Base-by-base conservation (phyloP, 331 rosid genomes). In the Malus hybrid region DNA sequence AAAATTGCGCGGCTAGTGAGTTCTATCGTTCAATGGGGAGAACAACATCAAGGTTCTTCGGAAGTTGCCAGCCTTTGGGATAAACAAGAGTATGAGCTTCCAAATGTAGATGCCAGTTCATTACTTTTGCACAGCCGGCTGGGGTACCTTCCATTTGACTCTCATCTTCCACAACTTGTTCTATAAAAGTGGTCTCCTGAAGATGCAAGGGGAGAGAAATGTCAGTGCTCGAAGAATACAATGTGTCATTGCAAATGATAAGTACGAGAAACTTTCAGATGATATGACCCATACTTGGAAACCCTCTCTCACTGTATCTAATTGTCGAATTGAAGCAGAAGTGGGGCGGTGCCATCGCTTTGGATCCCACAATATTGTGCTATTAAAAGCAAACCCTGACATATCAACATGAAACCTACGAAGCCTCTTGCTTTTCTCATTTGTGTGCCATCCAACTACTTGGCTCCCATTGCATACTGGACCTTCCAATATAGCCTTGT, bases 101-200 rank as follows among this genome's bases (percentile, higher is more conserved):
- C 89, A 95, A 86, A 85, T 92, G 99, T 57, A 95, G 93, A 84
- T 95, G 99, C 99, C 99, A 95, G 81, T 86, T 95, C 96, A 95
- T 78, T 78, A 92, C 81, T 79, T 66, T 88, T 63, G 82, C 84
- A 84, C 99, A 95, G 62, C 89, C 90, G 62, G 71, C 66, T 19
- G 93, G 89, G 6, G 65, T 83, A 77, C 93, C 91, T 85, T 95
- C 96, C 97, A 95, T 95, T 84, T 92, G 93, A 68, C 87, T 81
- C 85, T 95, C 99, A 79, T 95, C 97, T 86, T 90, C 97, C 77
- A 92, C 91, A 76, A 92, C 64, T 77, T 92, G 99, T 82, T 89
- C 93, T 33, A 95, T 87, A 74, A 95, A 95, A 80, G 97, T 82
- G 48, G 97, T 95, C 87, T 95, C 99, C 99, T 95, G 90, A 22